These are phyloP conservation scores for Mitragyna speciosa DNA, from an alignment of 257 asterid species.

Conservation along the genomic window DNA sequence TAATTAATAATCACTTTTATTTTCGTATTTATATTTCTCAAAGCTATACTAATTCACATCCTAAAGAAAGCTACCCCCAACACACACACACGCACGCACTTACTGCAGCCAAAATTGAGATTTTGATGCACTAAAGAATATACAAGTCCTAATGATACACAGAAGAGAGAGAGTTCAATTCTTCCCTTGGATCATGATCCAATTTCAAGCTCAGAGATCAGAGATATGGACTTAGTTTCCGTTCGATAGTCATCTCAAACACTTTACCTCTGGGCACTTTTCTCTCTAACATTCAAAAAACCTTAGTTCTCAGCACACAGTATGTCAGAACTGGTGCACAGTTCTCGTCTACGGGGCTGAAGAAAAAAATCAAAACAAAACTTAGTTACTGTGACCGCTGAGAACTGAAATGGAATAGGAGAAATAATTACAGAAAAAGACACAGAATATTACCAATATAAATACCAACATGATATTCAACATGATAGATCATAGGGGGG, in stretches of 20 bases:
- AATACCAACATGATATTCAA: conserved; percentile 22
- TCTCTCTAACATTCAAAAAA: neutral
- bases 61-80: conserved; percentile 14
- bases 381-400: neutral
- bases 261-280: conserved; percentile 3
- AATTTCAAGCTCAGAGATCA: neutral
- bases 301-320: conserved; percentile 10
- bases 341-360: conserved; percentile 10
- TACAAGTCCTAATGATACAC: neutral
- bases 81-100: conserved; percentile 3
- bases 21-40: conserved; percentile 13
- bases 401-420: neutral
- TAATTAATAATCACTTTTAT: conserved; percentile 3
- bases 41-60: conserved; percentile 18
- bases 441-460: conserved; percentile 5
- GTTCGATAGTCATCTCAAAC: neutral
- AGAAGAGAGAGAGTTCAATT: neutral
- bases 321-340: conserved; percentile 10
- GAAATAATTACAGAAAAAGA: neutral
- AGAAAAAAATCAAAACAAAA: conserved; percentile 9
- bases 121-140: conserved; percentile 7
- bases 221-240: conserved; percentile 9
- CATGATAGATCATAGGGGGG: conserved; percentile 27
- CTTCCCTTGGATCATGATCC: neutral
- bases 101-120: conserved; percentile 39